Base-by-base conservation (phyloP, 2,329 filamentous ascomycete species). In the Clathrospora elynae region DNA sequence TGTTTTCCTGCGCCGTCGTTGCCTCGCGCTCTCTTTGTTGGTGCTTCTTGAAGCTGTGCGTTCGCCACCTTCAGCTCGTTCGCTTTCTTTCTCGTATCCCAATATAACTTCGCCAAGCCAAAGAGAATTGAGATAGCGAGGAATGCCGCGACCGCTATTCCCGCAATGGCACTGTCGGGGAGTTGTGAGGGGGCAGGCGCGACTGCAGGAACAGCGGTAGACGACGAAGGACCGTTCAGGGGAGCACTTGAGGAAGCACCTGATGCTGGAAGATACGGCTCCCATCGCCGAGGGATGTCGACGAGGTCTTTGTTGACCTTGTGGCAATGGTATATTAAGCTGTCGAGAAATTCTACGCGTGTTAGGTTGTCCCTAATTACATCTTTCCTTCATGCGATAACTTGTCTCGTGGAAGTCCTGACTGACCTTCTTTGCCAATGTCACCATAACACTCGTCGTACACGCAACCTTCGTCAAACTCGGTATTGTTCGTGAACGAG, bases 401-500 rank as follows among this genome's bases (percentile, higher is more conserved):
- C 20, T 7, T 20, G n/a, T 13, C 19, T 16, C 23, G 22, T 14
- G 12, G n/a, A 4, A 18, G 13, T 20, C 1, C 22, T 6, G 10
- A 34, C 29, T 1, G 35, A 57, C 50, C 40, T 46, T 39, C 39
- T 23, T 39, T 43, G 1, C 34, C 50, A 2, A 50, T 42, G 3
- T 45, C 49, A 3, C 38, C 44, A 1, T 32, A 42, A 17, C 57
- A 58, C 5, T 43, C 42, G 3, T 50, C 47, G 12, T 50, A 35
- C 1, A 58, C 30, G 14, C 57, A 58, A 5, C 43, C 34, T 13
- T 42, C 42, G 4, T 45, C 37, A 35, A 60, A 57, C 7, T 55
- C 31, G 0, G 39, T 37, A 13, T 52, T 60, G 1, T 42, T 40
- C 0, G 20, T 44, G 4, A 58, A 29, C 1, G 46, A 51, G 13